Conservation (phyloP, 805 yeast genomes). For the Wickerhamiella azyma region DNA sequence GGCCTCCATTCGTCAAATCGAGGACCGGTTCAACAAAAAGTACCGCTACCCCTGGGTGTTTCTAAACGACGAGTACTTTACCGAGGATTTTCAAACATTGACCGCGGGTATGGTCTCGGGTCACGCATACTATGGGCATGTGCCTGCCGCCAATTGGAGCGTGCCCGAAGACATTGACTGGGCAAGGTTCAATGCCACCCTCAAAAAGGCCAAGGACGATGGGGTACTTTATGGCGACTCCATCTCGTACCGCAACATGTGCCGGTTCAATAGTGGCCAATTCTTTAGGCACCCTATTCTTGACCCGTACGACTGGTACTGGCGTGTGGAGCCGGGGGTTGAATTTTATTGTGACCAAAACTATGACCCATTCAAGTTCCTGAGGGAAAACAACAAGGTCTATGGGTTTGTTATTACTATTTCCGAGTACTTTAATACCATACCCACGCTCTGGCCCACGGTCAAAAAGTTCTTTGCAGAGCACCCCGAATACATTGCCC, state of each 20-base stretch:
- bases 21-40: slow-evolving; percentile 74
- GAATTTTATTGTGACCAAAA: slow-evolving; percentile 65
- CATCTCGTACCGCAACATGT: slow-evolving; percentile 77
- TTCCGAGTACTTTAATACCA: slow-evolving; percentile 71
- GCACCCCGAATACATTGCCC: slow-evolving; percentile 47
- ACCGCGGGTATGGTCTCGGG: slow-evolving; percentile 66
- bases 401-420: slow-evolving; percentile 82
- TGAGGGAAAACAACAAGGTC: slow-evolving; percentile 62
- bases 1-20: slow-evolving; percentile 66
- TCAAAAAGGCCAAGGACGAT: slow-evolving; percentile 33
- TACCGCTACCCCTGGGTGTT: slow-evolving; percentile 92
- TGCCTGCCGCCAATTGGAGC: slow-evolving; percentile 78
- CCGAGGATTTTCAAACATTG: slow-evolving; percentile 61
- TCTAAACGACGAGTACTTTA: slow-evolving; percentile 74
- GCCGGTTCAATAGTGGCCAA: slow-evolving; percentile 83
- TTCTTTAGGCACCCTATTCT: slow-evolving; percentile 70
- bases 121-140: slow-evolving; percentile 56
- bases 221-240: slow-evolving; percentile 53
- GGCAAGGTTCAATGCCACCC: slow-evolving; percentile 35
- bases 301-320: slow-evolving; percentile 69
- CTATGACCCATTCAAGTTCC: slow-evolving; percentile 66
- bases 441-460: slow-evolving; percentile 71
- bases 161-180: slow-evolving; percentile 59
- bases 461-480: slow-evolving; percentile 47
- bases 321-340: slow-evolving; percentile 91